Evolutionary conservation across 208 protist species (phyloP), one percentile per base, ranked within the genome.

Genomic region (Tetramitus jugosus): DNA sequence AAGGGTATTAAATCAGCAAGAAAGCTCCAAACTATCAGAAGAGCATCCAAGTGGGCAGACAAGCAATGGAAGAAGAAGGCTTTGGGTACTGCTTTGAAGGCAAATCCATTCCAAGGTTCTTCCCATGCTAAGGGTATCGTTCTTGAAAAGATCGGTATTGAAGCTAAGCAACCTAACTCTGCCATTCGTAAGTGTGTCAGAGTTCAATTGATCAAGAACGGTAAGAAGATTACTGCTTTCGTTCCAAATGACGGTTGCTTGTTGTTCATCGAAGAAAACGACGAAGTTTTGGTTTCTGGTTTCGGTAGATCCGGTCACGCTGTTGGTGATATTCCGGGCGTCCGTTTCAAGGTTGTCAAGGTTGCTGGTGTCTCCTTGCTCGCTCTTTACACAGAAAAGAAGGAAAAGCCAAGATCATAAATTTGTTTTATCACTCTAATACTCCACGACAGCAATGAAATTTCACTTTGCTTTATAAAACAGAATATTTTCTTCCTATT

Each of bases 201-300:
- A 89, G 97, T 99, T 77, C 97, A 99, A 91, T 94, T 99, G 60
- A 99, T 98, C 90, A 99, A 99, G 94, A 99, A 99, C 93, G 95
- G 96, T 84, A 99, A 99, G 94, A 98, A 98, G 86, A 98, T 99
- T 86, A 94, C 97, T 76, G 97, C 97, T 77, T 99, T 99, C 92
- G 97, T 99, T 61, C 98, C 98, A 79, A 88, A 91, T 69, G 98
- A 99, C 88, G 98, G 98, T 96, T 97, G 93, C 85, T 88, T 99
- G 17, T 96, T 97, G 90, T 99, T 97, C 84, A 92, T 99, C 77
- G 96, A 99, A 86, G 97, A 99, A 87, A 99, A 99, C 87, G 94
- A 98, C 87, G 93, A 98, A 88, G 97, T 99, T 62, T 90, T 99
- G 49, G 92, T 99, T 76, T 94, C 96, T 82, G 96, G 96, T 86